Percentiles rank a stretch among this genome's conserved stretches.
phyloP scores from a whole-genome alignment of 345 rosid species.

The Adansonia digitata region DNA sequence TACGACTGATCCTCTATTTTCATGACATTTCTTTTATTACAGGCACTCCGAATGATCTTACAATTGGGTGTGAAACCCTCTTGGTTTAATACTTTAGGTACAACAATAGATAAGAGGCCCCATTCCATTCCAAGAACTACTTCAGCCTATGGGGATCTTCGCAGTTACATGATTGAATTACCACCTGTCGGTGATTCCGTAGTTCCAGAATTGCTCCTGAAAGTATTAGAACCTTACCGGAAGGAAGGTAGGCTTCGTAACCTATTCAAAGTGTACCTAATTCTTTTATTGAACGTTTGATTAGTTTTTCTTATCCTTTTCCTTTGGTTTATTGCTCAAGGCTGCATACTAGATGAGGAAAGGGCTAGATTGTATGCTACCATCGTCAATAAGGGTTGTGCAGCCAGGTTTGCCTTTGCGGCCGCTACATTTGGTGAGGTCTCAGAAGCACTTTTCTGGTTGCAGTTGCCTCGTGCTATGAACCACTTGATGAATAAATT shows the following conservation, averaged over 20 bases:
- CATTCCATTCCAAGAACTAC: constrained; percentile 69
- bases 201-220: constrained; percentile 94
- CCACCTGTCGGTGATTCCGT: constrained; percentile 83
- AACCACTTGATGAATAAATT: constrained; percentile 66
- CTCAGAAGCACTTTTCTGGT: constrained; percentile 90
- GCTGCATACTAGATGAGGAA: constrained; percentile 90
- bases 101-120: constrained; percentile 67
- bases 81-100: constrained; percentile 89
- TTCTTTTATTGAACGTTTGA: constrained; percentile 9
- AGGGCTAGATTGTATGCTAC: constrained; percentile 80
- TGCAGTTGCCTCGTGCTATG: constrained; percentile 87
- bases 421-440: constrained; percentile 93
- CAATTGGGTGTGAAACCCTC: constrained; percentile 93
- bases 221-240: constrained; percentile 90
- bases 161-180: constrained; percentile 78
- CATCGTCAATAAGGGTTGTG: constrained; percentile 71
- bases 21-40: constrained; percentile 23
- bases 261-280: constrained; percentile 2
- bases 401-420: constrained; percentile 87
- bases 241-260: constrained; percentile 53
- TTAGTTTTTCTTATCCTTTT: constrained; percentile 15
- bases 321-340: constrained; percentile 32
- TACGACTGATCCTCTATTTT: background rate
- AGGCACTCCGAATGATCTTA: constrained; percentile 96
- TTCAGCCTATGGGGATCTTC: constrained; percentile 68